Base-by-base conservation (phyloP, 1,284 basidiomycete genomes). In the Tilletiopsis washingtonensis region DNA sequence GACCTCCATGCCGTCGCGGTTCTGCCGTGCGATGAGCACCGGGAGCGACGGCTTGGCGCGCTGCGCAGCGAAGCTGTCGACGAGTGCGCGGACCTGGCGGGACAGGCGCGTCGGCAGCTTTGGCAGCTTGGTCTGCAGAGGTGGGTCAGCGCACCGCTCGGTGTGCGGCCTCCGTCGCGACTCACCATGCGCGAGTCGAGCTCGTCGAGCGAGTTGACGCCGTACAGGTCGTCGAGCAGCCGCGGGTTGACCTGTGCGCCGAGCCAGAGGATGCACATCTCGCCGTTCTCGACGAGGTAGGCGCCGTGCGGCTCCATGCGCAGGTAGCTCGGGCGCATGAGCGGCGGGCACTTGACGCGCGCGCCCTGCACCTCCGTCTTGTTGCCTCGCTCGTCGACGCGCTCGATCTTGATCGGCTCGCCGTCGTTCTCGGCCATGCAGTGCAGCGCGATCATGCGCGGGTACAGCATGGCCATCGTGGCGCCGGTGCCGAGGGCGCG, bases 281-380 rank as follows among this genome's bases (percentile, higher is more conserved):
- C 91, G 57, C 91, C 91, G 70, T 97, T 97, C 73, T 91, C 91
- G 59, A 93, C 83, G 49, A 98, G 77, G 75, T 98, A 99, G 12
- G 93, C 79, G 0, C 94, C 94, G 63, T 88, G 81, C 1, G 82
- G 81, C 60, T 89, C 83, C 93, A 99, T 97, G 64, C 84, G 87
- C 43, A 80, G 77, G 75, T 97, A 84, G 56, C 85, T 86, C 43
- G 82, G 80, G 29, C 93, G 80, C 84, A 93, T 91, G 56, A 84
- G 79, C 5, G 83, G 79, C 7, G 93, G 91, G 52, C 87, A 74
- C 43, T 79, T 77, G 44, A 90, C 77, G 37, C 80, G 78, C 15
- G 52, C 54, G 5, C 82, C 83, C 2, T 66, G 54, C n/a, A 63
- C 53, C 4, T 55, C 3, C 41, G 37, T 27, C 14, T 78, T 80